These are phyloP conservation scores for Fusarium bactridioides DNA, from an alignment of 2,329 filamentous ascomycete genomes.

Conservation along the genomic window DNA sequence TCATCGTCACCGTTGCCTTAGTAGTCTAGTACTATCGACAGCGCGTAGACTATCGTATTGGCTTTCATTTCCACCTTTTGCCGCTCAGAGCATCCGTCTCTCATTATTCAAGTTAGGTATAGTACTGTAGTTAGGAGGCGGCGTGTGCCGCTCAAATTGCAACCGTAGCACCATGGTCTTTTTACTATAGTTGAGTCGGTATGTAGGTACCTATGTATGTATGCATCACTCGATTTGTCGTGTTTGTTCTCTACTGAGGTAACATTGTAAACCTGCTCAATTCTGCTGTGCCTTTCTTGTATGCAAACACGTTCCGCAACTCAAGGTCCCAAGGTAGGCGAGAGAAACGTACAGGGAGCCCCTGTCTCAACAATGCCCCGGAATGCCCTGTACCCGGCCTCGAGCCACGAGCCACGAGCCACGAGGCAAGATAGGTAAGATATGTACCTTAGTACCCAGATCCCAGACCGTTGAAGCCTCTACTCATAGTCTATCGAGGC, in stretches of 20 bases:
- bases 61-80: neutral
- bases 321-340: neutral
- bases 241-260: neutral
- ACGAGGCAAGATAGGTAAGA: conserved; percentile 28
- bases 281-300: neutral
- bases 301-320: neutral
- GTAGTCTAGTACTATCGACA: neutral
- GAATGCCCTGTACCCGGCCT: conserved; percentile 24
- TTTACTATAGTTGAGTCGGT: neutral
- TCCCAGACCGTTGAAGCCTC: conserved; percentile 14
- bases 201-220: too few relatives aligned
- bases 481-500: neutral
- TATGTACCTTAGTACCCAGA: neutral
- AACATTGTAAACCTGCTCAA: neutral
- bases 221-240: neutral
- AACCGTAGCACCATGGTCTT: conserved; percentile 1
- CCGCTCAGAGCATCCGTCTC: neutral
- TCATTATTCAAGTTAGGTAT: neutral
- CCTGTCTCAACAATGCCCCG: conserved; percentile 23
- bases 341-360: conserved; percentile 17
- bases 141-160: neutral
- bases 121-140: neutral
- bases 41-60: neutral
- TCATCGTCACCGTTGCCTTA: neutral
- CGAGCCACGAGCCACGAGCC: conserved; percentile 32